Base-by-base conservation (phyloP, 805 yeast species). In the Schwanniomyces occidentalis region DNA sequence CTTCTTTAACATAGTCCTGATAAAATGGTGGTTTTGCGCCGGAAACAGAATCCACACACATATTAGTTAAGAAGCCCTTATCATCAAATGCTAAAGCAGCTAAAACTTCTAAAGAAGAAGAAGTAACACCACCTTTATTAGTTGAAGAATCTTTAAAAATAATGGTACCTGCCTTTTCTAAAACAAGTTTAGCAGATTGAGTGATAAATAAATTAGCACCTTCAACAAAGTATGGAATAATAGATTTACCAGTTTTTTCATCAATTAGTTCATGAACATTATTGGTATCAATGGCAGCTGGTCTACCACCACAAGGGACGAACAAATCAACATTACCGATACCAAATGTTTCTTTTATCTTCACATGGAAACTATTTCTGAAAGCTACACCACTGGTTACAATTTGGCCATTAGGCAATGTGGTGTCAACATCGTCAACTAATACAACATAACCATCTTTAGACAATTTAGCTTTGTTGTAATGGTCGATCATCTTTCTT, bases 261-360 rank as follows among this genome's bases (percentile, higher is more conserved):
- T 85, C 87, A 48, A 93, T 77, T 51, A 88, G 77, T 35, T 66
- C 66, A 44, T 71, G 67, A 40, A 90, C 93, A 52, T 85, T 93
- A 61, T 80, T 82, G 45, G 90, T 79, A 61, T 90, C 95, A 59
- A 91, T 81, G 14, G 98, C 95, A 50, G 86, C 91, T 41, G 99
- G 99, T 66, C 99, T 84, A 49, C 99, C 99, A 63, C 99, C 99
- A 65, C 99, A 91, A 39, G 99, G 99, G 27, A 90, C 97, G 65
- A 93, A 90, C 55, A 91, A 69, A 51, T 88, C 89, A 42, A 89
- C 73, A 20, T 75, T 73, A 28, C 77, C 75, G n/a, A 30, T 27
- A 25, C 76, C 78, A 52, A 78, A 79, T 42, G 75, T 75, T 41
- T 84, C 80, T 42, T 78, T 75, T 40, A 84, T 58, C 47, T 80